These are phyloP conservation scores for Penicillium sp. DNA, from an alignment of 2,329 filamentous ascomycete genomes.

Conservation along the genomic window DNA sequence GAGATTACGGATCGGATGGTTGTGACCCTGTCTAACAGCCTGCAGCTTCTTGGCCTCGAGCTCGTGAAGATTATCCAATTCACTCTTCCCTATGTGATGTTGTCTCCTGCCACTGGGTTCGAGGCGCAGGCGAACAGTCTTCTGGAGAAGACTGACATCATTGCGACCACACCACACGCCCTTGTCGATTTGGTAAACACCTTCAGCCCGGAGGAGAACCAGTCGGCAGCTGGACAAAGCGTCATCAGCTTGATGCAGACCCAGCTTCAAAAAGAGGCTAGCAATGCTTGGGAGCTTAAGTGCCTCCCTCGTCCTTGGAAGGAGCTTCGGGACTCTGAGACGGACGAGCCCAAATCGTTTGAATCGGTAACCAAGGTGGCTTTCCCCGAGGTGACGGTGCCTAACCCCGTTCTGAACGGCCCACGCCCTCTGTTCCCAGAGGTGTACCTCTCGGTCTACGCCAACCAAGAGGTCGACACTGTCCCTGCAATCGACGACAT, in stretches of 20 bases:
- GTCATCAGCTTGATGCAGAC: slow-evolving; percentile 80
- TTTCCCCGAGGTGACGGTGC: slow-evolving; percentile 75
- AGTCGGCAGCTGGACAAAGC: slow-evolving; percentile 67
- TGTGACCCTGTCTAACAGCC: slow-evolving; percentile 15
- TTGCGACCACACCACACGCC: slow-evolving; percentile 83
- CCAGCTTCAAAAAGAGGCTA: slow-evolving; percentile 78
- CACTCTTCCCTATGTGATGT: slow-evolving; percentile 88
- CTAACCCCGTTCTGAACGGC: slow-evolving; percentile 73
- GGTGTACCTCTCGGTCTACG: slow-evolving; percentile 90
- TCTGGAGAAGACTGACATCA: slow-evolving; percentile 92
- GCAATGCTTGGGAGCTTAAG: slow-evolving; percentile 71
- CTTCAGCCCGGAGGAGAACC: slow-evolving; percentile 65
- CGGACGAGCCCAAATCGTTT: slow-evolving; percentile 59
- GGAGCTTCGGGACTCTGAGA: slow-evolving; percentile 34
- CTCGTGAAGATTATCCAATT: slow-evolving; percentile 95
- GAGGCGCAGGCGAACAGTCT: slow-evolving; percentile 74
- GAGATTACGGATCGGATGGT: neutral
- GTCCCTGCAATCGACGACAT: slow-evolving; percentile 78
- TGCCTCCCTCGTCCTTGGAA: slow-evolving; percentile 62
- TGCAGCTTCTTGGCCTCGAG: slow-evolving; percentile 68
- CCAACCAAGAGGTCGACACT: slow-evolving; percentile 81
- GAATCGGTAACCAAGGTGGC: slow-evolving; percentile 68
- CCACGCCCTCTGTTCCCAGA: slow-evolving; percentile 83
- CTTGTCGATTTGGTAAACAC: slow-evolving; percentile 86
- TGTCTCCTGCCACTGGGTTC: slow-evolving; percentile 68